These are phyloP conservation scores for Neofusicoccum sp. DNA, from an alignment of 2,329 filamentous ascomycete species.

Conservation along the genomic window DNA sequence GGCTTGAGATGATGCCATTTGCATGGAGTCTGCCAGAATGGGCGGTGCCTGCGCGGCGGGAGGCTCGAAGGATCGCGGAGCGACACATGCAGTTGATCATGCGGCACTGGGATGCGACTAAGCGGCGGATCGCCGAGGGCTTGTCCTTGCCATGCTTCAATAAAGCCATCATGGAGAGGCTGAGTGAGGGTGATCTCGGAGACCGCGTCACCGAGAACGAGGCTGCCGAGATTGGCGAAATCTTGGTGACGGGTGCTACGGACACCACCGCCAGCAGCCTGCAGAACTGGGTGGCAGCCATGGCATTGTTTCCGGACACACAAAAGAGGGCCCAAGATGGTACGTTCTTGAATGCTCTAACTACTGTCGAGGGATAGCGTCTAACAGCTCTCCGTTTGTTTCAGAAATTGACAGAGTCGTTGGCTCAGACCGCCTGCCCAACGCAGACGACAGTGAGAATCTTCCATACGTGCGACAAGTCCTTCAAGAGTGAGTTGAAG, in stretches of 20 bases:
- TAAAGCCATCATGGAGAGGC: not conserved
- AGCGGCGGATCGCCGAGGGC: not conserved
- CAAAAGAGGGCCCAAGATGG: slow-evolving; percentile 31
- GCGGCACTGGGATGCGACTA: slow-evolving; percentile 23
- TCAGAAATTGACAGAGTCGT: slow-evolving; percentile 22
- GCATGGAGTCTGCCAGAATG: slow-evolving; percentile 39
- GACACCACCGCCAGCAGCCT: slow-evolving; percentile 25
- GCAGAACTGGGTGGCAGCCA: slow-evolving; percentile 33
- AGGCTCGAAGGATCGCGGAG: slow-evolving; percentile 30
- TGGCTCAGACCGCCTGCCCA: slow-evolving; percentile 19
- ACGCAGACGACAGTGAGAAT: slow-evolving; percentile 14
- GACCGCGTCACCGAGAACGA: not conserved
- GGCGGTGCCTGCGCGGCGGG: slow-evolving; percentile 35
- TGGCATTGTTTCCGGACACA: slow-evolving; percentile 29
- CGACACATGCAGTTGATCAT: slow-evolving; percentile 39
- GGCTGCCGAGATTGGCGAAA: not conserved
- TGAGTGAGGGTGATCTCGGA: not conserved
- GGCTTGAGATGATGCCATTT: slow-evolving; percentile 47
- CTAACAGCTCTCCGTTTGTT: not conserved
- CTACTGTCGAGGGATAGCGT: too few species aligned
- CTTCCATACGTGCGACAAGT: slow-evolving; percentile 17
- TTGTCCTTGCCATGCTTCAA: not conserved
- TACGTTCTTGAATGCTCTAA: not conserved
- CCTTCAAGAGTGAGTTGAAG: slow-evolving; percentile 19
- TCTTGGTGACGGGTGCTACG: not conserved